phyloP scores from a whole-genome alignment of 2,329 filamentous ascomycete genomes.

The Hypoxylon sp. region DNA sequence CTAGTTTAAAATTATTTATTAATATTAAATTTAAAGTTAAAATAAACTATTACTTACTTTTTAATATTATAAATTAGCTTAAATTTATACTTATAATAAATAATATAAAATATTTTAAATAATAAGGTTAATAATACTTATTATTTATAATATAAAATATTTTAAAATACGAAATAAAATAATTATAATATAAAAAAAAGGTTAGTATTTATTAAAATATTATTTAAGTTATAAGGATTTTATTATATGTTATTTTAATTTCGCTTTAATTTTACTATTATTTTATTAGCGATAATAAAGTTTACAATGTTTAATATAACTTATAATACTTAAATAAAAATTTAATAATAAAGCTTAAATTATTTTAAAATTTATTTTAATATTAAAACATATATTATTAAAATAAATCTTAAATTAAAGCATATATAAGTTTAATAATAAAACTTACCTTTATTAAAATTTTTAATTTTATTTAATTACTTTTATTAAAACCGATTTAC shows the following conservation, averaged over 20 bases:
- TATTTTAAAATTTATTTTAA: not conserved
- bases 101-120: not conserved
- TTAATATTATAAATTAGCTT: not conserved
- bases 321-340: not conserved
- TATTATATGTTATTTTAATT: too few species aligned
- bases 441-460: not conserved
- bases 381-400: not conserved
- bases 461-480: not conserved
- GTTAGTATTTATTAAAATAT: too few species aligned
- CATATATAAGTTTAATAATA: not conserved
- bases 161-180: too few species aligned
- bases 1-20: not conserved
- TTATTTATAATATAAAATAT: too few species aligned
- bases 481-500: constrained; percentile 2
- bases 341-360: too few species aligned
- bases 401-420: not conserved
- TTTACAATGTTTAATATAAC: constrained; percentile 2
- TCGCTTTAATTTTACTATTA: not conserved
- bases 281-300: not conserved
- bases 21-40: not conserved
- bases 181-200: too few species aligned
- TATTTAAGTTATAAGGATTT: too few species aligned
- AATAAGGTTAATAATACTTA: too few species aligned
- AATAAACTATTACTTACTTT: not conserved
- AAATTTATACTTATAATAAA: not conserved